Conservation (phyloP, 208 protist genomes). For the Acanthamoeba sp. region DNA sequence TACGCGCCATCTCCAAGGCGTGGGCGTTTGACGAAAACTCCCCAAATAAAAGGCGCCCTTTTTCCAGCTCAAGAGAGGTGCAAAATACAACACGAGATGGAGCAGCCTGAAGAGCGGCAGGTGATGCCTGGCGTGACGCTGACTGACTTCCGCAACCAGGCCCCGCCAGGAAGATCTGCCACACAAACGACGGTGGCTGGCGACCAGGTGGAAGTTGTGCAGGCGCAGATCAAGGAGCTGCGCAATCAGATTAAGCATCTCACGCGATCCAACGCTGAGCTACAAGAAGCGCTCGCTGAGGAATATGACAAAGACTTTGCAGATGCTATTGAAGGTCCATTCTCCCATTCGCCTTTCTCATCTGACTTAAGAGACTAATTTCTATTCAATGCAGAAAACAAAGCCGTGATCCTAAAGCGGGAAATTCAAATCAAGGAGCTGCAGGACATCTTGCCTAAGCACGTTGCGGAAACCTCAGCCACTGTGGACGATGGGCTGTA, state of each 20-base stretch:
- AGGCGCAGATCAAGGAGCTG: constrained; percentile 49
- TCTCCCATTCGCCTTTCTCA: not conserved
- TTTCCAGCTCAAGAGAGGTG: not conserved
- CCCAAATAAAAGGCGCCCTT: not conserved
- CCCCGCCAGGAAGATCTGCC: not conserved
- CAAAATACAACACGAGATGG: not conserved
- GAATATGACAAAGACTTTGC: constrained; percentile 37
- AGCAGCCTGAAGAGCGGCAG: not conserved
- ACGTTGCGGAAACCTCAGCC: not conserved
- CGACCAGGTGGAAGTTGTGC: not conserved
- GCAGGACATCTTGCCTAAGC: not conserved
- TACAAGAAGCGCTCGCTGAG: not conserved
- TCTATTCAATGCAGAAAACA: constrained; percentile 1
- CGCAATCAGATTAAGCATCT: constrained; percentile 43
- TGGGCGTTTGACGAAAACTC: too few species aligned
- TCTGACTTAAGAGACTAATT: not conserved
- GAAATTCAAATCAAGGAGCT: not conserved
- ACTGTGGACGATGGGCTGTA: not conserved
- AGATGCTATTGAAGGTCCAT: constrained; percentile 15
- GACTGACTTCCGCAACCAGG: constrained; percentile 4
- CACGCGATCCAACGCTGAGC: constrained; percentile 11
- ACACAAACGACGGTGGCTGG: not conserved
- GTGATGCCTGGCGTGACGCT: constrained; percentile 48
- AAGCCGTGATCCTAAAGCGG: not conserved
- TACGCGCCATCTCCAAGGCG: too few species aligned